These are phyloP conservation scores for Aspergillus coremiiformis DNA, from an alignment of 495 filamentous ascomycete species.

Conservation along the genomic window DNA sequence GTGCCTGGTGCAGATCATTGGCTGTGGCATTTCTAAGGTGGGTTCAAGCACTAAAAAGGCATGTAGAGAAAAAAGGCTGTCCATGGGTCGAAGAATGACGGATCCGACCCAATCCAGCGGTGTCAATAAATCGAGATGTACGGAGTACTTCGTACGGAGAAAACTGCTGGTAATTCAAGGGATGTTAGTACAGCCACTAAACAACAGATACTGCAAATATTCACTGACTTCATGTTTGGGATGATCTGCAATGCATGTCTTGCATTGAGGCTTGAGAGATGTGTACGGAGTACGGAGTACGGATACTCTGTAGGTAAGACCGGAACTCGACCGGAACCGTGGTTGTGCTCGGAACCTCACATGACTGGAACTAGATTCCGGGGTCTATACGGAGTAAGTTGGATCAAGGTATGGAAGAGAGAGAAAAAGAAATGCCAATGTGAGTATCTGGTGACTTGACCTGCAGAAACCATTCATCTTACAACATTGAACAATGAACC, in stretches of 20 bases:
- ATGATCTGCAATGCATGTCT: no score
- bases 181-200: neutral
- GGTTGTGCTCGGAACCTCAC: neutral
- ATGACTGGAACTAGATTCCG: neutral
- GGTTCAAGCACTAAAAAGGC: neutral
- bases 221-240: no score
- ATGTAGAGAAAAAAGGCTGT: neutral
- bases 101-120: neutral
- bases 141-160: no score
- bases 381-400: no score
- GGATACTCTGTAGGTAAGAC: no score
- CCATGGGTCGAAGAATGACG: neutral
- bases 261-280: neutral
- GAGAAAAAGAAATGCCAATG: neutral
- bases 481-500: no score
- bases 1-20: neutral
- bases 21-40: neutral
- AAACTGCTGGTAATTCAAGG: neutral
- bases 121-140: neutral
- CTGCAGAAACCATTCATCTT: neutral
- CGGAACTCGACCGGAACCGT: no score
- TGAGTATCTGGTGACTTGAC: neutral
- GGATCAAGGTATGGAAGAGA: no score
- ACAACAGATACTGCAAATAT: neutral
- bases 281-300: no score